phyloP scores from a whole-genome alignment of 257 asterid genomes.

The Nicotiana undulata region DNA sequence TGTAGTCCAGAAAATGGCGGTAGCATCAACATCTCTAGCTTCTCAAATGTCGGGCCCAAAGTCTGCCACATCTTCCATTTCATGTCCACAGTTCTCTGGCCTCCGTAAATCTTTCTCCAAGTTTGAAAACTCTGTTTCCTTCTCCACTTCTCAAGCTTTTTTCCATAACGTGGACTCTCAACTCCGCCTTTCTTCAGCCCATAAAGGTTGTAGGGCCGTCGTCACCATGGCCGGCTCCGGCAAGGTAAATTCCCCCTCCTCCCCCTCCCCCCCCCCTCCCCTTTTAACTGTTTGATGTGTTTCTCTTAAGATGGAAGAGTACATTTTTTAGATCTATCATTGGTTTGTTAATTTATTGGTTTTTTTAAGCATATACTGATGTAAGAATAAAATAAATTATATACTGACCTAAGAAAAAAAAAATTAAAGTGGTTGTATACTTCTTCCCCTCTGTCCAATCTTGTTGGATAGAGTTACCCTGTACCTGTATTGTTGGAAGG shows the following conservation, averaged over 20 bases:
- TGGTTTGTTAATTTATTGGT: neutral
- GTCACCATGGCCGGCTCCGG: constrained; percentile 93
- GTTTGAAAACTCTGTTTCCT: constrained; percentile 22
- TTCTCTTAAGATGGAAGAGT: neutral
- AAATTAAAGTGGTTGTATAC: no score
- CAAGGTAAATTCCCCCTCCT: constrained; percentile 35
- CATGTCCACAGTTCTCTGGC: constrained; percentile 45
- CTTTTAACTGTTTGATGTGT: neutral
- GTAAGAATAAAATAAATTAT: no score
- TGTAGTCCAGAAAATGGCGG: constrained; percentile 25
- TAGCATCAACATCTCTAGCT: constrained; percentile 35
- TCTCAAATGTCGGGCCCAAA: constrained; percentile 23
- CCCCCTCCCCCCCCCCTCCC: neutral
- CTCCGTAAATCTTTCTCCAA: constrained; percentile 51
- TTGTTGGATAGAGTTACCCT: no score
- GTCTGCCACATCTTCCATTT: neutral
- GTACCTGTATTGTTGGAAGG: no score
- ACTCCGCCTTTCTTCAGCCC: constrained; percentile 40
- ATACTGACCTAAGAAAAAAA: no score
- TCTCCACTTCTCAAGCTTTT: constrained; percentile 41
- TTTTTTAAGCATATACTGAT: neutral
- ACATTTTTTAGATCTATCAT: neutral
- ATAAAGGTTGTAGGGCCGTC: constrained; percentile 53
- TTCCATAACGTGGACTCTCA: constrained; percentile 50
- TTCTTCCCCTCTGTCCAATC: no score